Base-by-base conservation (phyloP, 2,329 filamentous ascomycete species). In the Coniochaeta pulveracea region DNA sequence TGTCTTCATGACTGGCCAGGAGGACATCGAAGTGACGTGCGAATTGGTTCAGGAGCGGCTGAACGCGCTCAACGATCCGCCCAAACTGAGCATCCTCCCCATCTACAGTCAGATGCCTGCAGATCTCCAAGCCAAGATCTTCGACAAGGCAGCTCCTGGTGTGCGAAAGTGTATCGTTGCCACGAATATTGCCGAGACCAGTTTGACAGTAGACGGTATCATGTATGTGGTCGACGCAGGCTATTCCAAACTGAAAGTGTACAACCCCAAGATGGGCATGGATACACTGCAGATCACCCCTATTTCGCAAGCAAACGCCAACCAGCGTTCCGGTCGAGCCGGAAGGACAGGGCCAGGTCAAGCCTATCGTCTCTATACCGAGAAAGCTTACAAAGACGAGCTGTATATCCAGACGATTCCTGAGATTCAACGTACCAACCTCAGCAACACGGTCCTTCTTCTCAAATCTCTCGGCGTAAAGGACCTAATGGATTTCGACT, bases 31-130 rank as follows among this genome's bases (percentile, higher is more conserved):
- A 55, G 82, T 82, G 26, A 98, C 93, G 0, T 98, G 91, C 52
- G 91, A 98, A 50, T 65, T 96, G 14, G 72, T 96, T 3, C 84
- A 85, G 35, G 89, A 95, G 52, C 72, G 91, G 26, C 65, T 98
- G 11, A 80, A 85, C 42, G 73, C 89, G 19, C 70, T 98, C 19
- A 96, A 95, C 41, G 88, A 98, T 47, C 89, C 91, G 1, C 88
- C 91, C 2, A 89, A 94, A 51, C 73, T 98, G 37, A 89, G 84
- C 51, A 93, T 98, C 35, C 60, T 98, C 18, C 93, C 93, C 0
- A 96, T 98, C 35, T 98, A 98, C 72, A 95, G 86, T 68, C 91
- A 98, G 56, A 95, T 98, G 91, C 93, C 91, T 3, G 91, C 91
- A 21, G 93, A 98, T 55, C 64, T 98, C 22, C 93, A 98, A 56